Conservation (phyloP, 805 yeast genomes). For the Candida tammaniensis region DNA sequence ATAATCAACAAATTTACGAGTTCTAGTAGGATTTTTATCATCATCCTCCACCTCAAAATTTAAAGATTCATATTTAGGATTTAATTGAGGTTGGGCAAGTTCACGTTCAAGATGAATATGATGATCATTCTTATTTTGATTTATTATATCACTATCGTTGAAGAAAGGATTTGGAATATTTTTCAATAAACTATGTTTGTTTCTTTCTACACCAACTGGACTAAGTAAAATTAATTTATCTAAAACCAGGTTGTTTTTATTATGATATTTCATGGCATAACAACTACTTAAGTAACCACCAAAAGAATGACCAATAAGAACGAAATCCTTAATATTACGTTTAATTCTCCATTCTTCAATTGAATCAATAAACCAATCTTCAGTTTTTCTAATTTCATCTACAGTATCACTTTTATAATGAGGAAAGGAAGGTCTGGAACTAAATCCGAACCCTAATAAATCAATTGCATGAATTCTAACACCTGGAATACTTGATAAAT, state of each 20-base stretch:
- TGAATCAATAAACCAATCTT: conserved; percentile 44
- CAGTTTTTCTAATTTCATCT: conserved; percentile 34
- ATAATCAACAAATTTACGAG: conserved; percentile 31
- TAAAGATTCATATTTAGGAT: conserved; percentile 12
- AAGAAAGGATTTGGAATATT: conserved; percentile 14
- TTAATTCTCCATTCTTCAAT: conserved; percentile 41
- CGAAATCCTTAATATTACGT: conserved; percentile 32
- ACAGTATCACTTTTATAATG: conserved; percentile 25
- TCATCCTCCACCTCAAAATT: conserved; percentile 8
- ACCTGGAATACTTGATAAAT: conserved; percentile 47
- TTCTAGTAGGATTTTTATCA: conserved; percentile 15
- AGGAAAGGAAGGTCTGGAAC: conserved; percentile 53
- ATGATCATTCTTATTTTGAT: conserved; percentile 17
- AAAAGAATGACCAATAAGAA: conserved; percentile 43
- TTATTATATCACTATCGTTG: conserved; percentile 8
- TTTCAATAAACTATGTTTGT: conserved; percentile 26
- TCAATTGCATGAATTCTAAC: conserved; percentile 66
- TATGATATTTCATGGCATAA: conserved; percentile 41
- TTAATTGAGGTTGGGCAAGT: conserved; percentile 9
- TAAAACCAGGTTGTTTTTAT: conserved; percentile 18
- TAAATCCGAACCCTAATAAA: conserved; percentile 68
- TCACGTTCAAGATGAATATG: conserved; percentile 13
- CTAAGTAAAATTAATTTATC: conserved; percentile 39
- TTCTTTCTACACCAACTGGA: conserved; percentile 44
- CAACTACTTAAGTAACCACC: conserved; percentile 45